Percentiles rank a stretch among this genome's conserved stretches.
Conservation (phyloP, 805 yeast genomes). For the Kodamaea sagamina region DNA sequence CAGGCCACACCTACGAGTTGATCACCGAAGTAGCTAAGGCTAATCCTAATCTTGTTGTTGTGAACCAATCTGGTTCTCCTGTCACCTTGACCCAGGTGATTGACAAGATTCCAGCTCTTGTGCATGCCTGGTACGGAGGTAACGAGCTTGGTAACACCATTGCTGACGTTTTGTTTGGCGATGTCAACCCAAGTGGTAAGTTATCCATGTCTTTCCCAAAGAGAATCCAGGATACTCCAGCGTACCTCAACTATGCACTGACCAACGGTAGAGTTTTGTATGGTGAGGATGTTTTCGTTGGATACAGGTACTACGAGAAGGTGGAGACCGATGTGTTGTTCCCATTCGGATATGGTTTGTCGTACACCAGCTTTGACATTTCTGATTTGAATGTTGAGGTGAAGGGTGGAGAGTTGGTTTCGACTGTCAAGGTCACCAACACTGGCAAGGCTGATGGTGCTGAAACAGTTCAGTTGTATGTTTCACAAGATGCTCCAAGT, state of each 20-base stretch:
- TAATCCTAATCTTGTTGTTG: conserved; percentile 53
- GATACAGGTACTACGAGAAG: conserved; percentile 62
- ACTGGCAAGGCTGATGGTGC: conserved; percentile 51
- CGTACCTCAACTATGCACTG: conserved; percentile 52
- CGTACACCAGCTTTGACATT: conserved; percentile 54
- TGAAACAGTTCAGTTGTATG: conserved; percentile 58
- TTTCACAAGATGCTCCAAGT: conserved; percentile 39
- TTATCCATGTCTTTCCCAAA: conserved; percentile 57
- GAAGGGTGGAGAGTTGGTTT: conserved; percentile 29
- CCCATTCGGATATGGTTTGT: conserved; percentile 65
- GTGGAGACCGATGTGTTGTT: conserved; percentile 48
- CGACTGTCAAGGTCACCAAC: conserved; percentile 46
- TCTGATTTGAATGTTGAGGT: conserved; percentile 34
- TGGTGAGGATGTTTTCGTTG: conserved; percentile 67
- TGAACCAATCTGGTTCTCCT: conserved; percentile 63
- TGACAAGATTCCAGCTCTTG: conserved; percentile 40
- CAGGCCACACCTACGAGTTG: conserved; percentile 48
- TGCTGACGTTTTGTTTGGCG: conserved; percentile 62
- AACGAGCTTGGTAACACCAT: conserved; percentile 59
- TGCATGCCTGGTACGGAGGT: conserved; percentile 62
- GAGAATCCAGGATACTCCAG: conserved; percentile 55
- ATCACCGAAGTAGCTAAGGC: conserved; percentile 46
- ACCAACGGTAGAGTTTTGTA: conserved; percentile 56
- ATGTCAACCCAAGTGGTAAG: conserved; percentile 60
- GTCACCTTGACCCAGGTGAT: conserved; percentile 55